These are phyloP conservation scores for Gentiana macrophylla DNA, from an alignment of 257 asterid species.

Conservation along the genomic window DNA sequence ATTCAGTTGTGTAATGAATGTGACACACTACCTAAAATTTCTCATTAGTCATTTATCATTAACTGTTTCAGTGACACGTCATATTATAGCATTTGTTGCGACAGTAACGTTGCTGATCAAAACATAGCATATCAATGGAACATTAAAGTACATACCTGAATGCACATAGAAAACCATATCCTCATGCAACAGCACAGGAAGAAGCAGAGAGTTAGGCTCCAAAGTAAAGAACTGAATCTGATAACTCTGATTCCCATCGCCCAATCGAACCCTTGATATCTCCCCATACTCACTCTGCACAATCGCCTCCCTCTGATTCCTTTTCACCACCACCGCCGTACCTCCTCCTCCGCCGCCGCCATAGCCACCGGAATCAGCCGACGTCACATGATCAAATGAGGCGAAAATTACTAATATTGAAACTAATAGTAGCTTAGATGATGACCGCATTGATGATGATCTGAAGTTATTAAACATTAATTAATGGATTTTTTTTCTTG, in stretches of 20 bases:
- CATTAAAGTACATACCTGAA: conserved; percentile 38
- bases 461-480: background rate
- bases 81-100: too few species aligned
- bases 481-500: background rate
- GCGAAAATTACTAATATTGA: background rate
- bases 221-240: conserved; percentile 67
- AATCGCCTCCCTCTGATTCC: conserved; percentile 22
- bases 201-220: conserved; percentile 74
- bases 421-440: background rate
- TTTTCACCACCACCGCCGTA: conserved; percentile 32
- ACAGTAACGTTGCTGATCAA: background rate
- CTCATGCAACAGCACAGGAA: conserved; percentile 60
- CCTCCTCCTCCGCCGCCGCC: background rate
- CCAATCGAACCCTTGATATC: conserved; percentile 38
- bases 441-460: background rate
- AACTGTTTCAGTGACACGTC: too few species aligned
- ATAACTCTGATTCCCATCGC: conserved; percentile 32
- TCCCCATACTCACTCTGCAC: conserved; percentile 53
- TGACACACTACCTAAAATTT: too few species aligned
- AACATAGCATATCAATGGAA: background rate
- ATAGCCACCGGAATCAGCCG: conserved; percentile 7
- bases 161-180: conserved; percentile 86
- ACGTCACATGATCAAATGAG: background rate
- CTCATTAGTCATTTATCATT: too few species aligned
- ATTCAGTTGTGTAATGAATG: too few species aligned